Base-by-base conservation (phyloP, 768 basidiomycete genomes). In the Xerocomellus intermedius region DNA sequence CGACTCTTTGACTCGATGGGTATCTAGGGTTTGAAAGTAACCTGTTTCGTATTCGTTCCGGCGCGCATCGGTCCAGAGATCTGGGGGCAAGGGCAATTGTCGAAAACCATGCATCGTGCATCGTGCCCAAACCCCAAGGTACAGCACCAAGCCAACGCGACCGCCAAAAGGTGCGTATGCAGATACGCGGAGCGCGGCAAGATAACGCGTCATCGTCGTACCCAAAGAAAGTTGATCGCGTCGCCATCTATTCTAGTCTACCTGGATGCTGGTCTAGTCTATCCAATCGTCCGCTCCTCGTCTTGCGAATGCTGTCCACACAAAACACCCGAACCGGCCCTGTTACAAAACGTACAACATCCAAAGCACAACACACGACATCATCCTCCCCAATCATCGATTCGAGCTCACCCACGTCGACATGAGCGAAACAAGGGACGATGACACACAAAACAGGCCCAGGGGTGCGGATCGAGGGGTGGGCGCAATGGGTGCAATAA, bases 301-400 rank as follows among this genome's bases (percentile, higher is more conserved):
- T 12, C 12, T 43, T n/a, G 12, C 36, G 17, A 19, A 5, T 19
- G 35, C 16, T 17, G 8, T 21, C 19, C 42, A 30, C 17, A n/a
- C n/a, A 5, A 24, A 2, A 13, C 21, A 36, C 49, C 36, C 21
- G 37, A 37, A 49, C 35, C 16, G 24, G 38, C 44, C 50, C 50
- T 30, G 50, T 50, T 22, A 42, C 46, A 41, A 38, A 41, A 48
- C 28, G 24, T 32, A 42, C 46, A 13, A 42, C 38, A 42, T 17
- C 54, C 48, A 42, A 64, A 52, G n/a, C 28, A 28, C 28, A 28
- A 43, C 47, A 51, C 52, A 35, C 37, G 45, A 39, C 32, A 24
- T 24, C 38, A 26, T 58, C 50, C 39, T 49, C 44, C 41, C 47
- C 46, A 32, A 45, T 57, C 45, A 57, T 64, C 59, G 35, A 24